phyloP scores from a whole-genome alignment of 768 basidiomycete species.

The Mycena olivaceomarginata region DNA sequence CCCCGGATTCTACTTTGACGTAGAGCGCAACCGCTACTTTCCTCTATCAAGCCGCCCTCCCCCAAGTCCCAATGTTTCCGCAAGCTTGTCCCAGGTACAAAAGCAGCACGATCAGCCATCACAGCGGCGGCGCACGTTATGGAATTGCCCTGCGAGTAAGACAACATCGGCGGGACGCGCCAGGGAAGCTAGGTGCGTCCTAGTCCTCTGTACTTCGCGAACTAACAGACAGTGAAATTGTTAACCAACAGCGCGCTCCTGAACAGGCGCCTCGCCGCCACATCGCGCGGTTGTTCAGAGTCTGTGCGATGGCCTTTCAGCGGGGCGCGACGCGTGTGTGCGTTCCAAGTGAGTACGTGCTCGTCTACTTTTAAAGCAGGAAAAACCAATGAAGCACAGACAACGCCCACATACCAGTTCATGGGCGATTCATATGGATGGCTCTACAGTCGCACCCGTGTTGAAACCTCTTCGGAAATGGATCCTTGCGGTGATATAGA shows the following conservation, averaged over 20 bases:
- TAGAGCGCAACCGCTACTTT: conserved; percentile 41
- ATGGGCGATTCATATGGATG: conserved; percentile 37
- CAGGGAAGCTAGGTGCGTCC: conserved; percentile 9
- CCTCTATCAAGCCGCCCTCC: conserved; percentile 22
- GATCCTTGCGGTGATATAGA: background rate
- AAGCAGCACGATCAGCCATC: background rate
- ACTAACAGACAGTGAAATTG: too few species aligned
- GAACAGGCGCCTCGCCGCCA: conserved; percentile 20
- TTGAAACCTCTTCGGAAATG: background rate
- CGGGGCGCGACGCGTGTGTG: background rate
- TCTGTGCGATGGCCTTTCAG: conserved; percentile 12
- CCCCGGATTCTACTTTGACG: conserved; percentile 42
- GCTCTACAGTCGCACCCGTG: conserved; percentile 24
- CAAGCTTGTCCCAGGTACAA: background rate
- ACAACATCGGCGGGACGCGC: conserved; percentile 14
- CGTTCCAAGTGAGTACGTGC: conserved; percentile 15
- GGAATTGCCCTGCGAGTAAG: background rate
- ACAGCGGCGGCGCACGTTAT: conserved; percentile 5
- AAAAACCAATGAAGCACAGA: background rate
- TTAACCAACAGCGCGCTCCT: background rate
- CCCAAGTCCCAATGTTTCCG: background rate
- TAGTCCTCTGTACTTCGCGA: background rate
- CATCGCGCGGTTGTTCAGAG: background rate
- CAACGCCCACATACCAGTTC: conserved; percentile 28
- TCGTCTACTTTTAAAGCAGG: background rate